phyloP scores from a whole-genome alignment of 306 rosid species.

The Senna tora region DNA sequence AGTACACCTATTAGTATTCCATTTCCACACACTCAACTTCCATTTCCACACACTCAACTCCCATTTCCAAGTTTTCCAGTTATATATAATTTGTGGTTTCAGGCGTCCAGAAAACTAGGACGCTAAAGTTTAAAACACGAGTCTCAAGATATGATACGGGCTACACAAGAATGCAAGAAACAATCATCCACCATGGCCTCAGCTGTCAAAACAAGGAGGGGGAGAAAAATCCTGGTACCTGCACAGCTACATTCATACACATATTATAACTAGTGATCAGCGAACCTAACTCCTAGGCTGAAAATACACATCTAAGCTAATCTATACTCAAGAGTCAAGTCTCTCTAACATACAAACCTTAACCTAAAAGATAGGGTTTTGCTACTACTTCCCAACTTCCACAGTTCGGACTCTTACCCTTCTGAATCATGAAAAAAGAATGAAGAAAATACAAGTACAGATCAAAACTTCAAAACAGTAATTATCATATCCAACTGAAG shows the following conservation, averaged over 20 bases:
- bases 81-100: neutral
- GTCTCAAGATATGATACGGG: neutral
- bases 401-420: slow-evolving; percentile 18
- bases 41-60: too few species aligned
- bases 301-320: slow-evolving; percentile 6
- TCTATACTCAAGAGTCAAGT: neutral
- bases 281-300: neutral
- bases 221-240: slow-evolving; percentile 20
- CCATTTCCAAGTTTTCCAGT: too few species aligned
- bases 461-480: slow-evolving; percentile 22
- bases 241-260: slow-evolving; percentile 29
- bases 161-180: slow-evolving; percentile 28
- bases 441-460: neutral
- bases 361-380: neutral
- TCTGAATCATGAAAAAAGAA: slow-evolving; percentile 10
- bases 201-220: neutral
- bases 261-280: too few species aligned
- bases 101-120: too few species aligned
- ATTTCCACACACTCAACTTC: too few species aligned
- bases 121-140: too few species aligned
- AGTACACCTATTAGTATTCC: too few species aligned
- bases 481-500: neutral
- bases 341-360: neutral
- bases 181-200: slow-evolving; percentile 10
- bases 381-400: slow-evolving; percentile 31